Evolutionary conservation across 2,329 filamentous ascomycete species (phyloP).

Genomic region (Xylaria sp.): DNA sequence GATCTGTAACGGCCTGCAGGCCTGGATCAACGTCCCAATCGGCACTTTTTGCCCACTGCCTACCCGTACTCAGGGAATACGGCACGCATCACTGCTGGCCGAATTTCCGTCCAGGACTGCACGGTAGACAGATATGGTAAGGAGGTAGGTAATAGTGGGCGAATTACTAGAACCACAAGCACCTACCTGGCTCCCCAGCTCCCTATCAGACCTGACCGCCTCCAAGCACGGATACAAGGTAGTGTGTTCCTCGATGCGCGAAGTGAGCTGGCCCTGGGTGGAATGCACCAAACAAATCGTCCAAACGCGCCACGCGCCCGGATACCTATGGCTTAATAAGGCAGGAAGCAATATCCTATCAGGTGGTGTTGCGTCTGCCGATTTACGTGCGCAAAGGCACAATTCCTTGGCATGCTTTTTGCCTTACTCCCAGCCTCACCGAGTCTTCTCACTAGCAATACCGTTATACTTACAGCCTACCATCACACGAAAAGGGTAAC

Average conservation of each 20-base stretch:
- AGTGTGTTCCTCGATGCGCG: slow-evolving; percentile 17
- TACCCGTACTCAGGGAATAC: slow-evolving; percentile 5
- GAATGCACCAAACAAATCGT: slow-evolving; percentile 35
- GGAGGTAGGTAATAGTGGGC: slow-evolving; percentile 1
- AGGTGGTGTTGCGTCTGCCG: slow-evolving; percentile 30
- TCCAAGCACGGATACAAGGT: slow-evolving; percentile 28
- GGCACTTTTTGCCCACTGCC: slow-evolving; percentile 25
- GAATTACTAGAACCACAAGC: slow-evolving; percentile 7
- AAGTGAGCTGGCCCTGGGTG: slow-evolving; percentile 5
- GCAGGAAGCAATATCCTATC: slow-evolving; percentile 16
- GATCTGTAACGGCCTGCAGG: slow-evolving; percentile 21
- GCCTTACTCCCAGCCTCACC: slow-evolving; percentile 45
- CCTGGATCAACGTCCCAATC: slow-evolving; percentile 29
- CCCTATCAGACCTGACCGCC: slow-evolving; percentile 32
- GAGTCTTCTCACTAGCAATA: slow-evolving; percentile 25
- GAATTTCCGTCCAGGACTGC: slow-evolving; percentile 12
- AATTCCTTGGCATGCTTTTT: slow-evolving; percentile 39
- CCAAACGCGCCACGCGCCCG: slow-evolving; percentile 31
- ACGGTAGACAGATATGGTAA: slow-evolving; percentile 2
- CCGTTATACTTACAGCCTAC: not conserved
- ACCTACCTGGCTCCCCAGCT: not conserved
- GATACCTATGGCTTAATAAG: slow-evolving; percentile 30
- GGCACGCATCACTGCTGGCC: slow-evolving; percentile 7
- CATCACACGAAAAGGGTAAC: slow-evolving; percentile 19
- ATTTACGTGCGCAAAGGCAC: slow-evolving; percentile 38